Base-by-base conservation (phyloP, 1,284 basidiomycete genomes). In the Cryptococcus floricola region DNA sequence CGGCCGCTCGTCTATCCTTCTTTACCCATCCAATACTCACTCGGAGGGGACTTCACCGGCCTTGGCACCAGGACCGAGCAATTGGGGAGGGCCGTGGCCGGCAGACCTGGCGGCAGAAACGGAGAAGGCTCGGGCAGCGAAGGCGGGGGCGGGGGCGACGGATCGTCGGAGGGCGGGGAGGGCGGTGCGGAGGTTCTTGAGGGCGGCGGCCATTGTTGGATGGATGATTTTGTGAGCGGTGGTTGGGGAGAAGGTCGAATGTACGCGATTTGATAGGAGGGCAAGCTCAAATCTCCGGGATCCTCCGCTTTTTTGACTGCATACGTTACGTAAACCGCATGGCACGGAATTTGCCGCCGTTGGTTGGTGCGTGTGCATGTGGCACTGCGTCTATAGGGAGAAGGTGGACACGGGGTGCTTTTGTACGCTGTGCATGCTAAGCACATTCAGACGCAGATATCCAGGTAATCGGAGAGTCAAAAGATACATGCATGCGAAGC, bases 1-100 rank as follows among this genome's bases (percentile, higher is more conserved):
- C 25, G 13, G 31, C 27, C 19, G 12, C 28, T 13, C n/a, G 5
- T 43, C 13, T 47, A 25, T 31, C 25, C 27, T 14, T 56, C 38
- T 14, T 38, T 31, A 25, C 5, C 27, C 48, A 23, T 31, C 12
- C 48, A 34, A 39, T 42, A 54, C 75, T 64, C 62, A 76, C 76
- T 77, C 74, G 54, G 74, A 71, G 27, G 76, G 71, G 37, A 76
- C 69, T 52, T 71, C 56, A 53, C 75, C 75, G n/a, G 69, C 51
- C 60, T 73, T 67, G 27, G 64, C 70, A 53, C 75, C 75, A 19
- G 66, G 64, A 62, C 73, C 74, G 45, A 69, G 53, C 34, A 77
- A 54, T 55, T 70, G 65, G 55, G 71, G 69, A 28, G 68, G 73
- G 49, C 59, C 62, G 37, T 54, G 58, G 44, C 65, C 71, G 25